Evolutionary conservation across 306 rosid species (phyloP), one percentile per base, ranked within the genome.

Genomic region (Argentina anserina): DNA sequence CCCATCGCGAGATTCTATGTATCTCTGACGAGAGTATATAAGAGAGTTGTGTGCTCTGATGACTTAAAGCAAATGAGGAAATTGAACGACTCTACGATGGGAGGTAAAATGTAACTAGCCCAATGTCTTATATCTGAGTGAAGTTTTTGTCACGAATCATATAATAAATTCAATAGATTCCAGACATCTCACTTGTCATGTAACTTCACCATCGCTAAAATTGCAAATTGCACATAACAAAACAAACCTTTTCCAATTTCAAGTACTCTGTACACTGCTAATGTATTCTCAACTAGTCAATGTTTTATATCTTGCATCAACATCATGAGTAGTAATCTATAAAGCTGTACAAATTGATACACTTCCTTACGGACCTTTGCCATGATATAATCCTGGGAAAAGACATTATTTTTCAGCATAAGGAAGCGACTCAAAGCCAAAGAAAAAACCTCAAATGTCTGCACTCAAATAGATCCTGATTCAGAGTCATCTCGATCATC

Each of bases 401-500:
- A 33, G 23, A 15, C 41, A 59, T 29, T 3, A 33, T 17, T 60
- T 33, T 33, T 31, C 41, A 33, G 31, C 23, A 13, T 1, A 58
- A 53, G 60, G 34, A 56, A 13, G 64, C 36, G 10, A 26, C n/a
- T 60, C 21, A 17, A 29, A 18, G 29, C 14, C 59, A 52, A 52
- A 21, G 13, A 0, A 23, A 28, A 9, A 58, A 23, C 18, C 40
- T 60, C 42, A 60, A 29, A 17, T 18, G 36, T 17, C 41, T 17
- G 0, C 36, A 12, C 10, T 26, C 20, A 2, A 2, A 28, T 3
- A 14, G 5, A 58, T 26, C 42, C 33, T 43, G 79, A 64, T 80
- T 76, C 75, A 39, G 92, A 72, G 52, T 77, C 86, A 76, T 70
- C 80, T 67, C 75, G 64, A 69, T 43, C 50, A 33, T 41, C 41